These are phyloP conservation scores for Eleusine indica DNA, from an alignment of 176 grass and related monocot genomes.

Conservation along the genomic window DNA sequence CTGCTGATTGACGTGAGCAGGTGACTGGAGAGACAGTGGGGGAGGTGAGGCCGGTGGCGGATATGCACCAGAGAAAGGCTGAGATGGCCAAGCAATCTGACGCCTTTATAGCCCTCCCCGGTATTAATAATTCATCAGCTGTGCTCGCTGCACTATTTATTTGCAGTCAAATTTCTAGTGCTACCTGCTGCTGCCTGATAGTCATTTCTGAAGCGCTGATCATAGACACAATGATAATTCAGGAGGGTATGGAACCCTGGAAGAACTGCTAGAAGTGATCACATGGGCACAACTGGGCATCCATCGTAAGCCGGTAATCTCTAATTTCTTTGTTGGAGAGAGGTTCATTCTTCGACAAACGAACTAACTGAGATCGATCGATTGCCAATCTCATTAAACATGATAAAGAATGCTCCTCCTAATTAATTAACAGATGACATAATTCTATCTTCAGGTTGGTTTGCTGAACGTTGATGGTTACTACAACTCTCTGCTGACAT, in stretches of 20 bases:
- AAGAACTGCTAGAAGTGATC: conserved; percentile 72
- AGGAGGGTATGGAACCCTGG: conserved; percentile 73
- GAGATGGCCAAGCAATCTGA: conserved; percentile 72
- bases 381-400: too few species aligned
- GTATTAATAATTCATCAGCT: conserved; percentile 13
- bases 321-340: background rate
- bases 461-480: conserved; percentile 77
- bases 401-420: too few species aligned
- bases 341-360: background rate
- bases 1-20: conserved; percentile 11
- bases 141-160: too few species aligned
- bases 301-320: conserved; percentile 66
- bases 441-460: conserved; percentile 44
- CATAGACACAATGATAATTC: background rate
- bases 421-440: too few species aligned
- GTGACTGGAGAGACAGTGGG: conserved; percentile 60
- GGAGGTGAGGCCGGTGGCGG: conserved; percentile 65
- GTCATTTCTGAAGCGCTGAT: too few species aligned
- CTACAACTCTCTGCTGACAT: conserved; percentile 71
- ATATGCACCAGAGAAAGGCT: conserved; percentile 79
- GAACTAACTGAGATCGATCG: too few species aligned
- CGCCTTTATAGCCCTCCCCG: conserved; percentile 69
- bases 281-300: conserved; percentile 71
- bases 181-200: too few species aligned
- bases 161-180: too few species aligned